Evolutionary conservation across 805 yeast species (phyloP).

Genomic region (Starmerella gropengiesseri): DNA sequence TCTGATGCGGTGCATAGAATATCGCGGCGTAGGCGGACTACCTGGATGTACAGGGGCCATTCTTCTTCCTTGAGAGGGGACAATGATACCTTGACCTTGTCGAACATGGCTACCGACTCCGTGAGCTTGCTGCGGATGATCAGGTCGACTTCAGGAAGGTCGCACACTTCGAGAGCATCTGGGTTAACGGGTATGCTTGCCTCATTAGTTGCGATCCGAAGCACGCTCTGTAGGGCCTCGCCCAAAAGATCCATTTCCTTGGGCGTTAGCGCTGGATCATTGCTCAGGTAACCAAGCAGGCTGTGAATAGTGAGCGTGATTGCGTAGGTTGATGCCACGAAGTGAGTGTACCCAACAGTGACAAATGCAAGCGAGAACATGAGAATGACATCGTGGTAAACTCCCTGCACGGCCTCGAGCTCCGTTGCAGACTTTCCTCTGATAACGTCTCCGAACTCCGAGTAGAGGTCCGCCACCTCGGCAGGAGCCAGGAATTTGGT

Average conservation of each 20-base stretch:
- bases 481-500: slow-evolving; percentile 15
- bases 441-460: slow-evolving; percentile 17
- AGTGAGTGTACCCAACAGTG: slow-evolving; percentile 80
- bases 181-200: background rate
- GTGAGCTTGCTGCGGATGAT: slow-evolving; percentile 3
- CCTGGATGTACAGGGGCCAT: slow-evolving; percentile 18
- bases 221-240: background rate
- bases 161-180: background rate
- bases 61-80: slow-evolving; percentile 18
- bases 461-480: slow-evolving; percentile 16
- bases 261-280: slow-evolving; percentile 68
- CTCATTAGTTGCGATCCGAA: background rate
- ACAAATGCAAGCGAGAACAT: slow-evolving; percentile 73
- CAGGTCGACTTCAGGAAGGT: slow-evolving; percentile 1
- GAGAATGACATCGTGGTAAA: slow-evolving; percentile 28
- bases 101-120: slow-evolving; percentile 2
- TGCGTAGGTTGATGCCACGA: slow-evolving; percentile 91
- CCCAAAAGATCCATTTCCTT: slow-evolving; percentile 69
- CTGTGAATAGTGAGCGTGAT: slow-evolving; percentile 78
- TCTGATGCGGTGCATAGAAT: slow-evolving; percentile 15
- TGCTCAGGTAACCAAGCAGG: slow-evolving; percentile 69
- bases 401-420: background rate
- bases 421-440: slow-evolving; percentile 13
- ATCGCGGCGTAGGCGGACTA: slow-evolving; percentile 24
- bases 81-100: background rate